Percentiles rank a stretch among this genome's conserved stretches.
phyloP scores from a whole-genome alignment of 306 rosid genomes.

The Fragaria vesca region DNA sequence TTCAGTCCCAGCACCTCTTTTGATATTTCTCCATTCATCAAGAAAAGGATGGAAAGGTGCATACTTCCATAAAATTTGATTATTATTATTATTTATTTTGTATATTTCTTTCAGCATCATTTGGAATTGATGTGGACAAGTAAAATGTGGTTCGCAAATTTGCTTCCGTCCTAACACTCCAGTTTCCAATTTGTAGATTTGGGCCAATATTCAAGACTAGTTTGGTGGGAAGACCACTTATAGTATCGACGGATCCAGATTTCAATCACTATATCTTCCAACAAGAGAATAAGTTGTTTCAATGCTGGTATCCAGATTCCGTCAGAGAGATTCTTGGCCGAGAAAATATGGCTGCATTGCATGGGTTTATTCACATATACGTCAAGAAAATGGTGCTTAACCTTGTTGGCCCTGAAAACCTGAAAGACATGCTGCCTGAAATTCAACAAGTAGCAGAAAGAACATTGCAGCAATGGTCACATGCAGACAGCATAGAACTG shows the following conservation, averaged over 20 bases:
- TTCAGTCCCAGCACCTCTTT: conserved; percentile 46
- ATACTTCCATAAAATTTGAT: too few species aligned
- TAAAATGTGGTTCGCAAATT: too few species aligned
- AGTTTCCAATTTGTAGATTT: neutral
- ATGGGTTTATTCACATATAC: conserved; percentile 63
- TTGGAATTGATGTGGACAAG: too few species aligned
- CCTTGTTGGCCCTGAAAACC: conserved; percentile 59
- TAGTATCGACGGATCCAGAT: conserved; percentile 64
- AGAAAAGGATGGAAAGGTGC: conserved; percentile 47
- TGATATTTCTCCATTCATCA: conserved; percentile 63
- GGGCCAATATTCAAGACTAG: conserved; percentile 66
- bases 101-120: too few species aligned
- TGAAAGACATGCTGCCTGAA: conserved; percentile 52
- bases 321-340: conserved; percentile 53
- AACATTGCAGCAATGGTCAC: conserved; percentile 44
- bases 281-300: conserved; percentile 56
- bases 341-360: conserved; percentile 45
- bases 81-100: too few species aligned
- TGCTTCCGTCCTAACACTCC: too few species aligned
- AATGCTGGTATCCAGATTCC: conserved; percentile 67
- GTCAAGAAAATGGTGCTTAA: conserved; percentile 55
- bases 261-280: conserved; percentile 63
- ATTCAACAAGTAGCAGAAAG: conserved; percentile 38
- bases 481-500: conserved; percentile 41
- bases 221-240: conserved; percentile 60